These are phyloP conservation scores for Microbotryum violaceum DNA, from an alignment of 1,284 basidiomycete species.

Conservation along the genomic window DNA sequence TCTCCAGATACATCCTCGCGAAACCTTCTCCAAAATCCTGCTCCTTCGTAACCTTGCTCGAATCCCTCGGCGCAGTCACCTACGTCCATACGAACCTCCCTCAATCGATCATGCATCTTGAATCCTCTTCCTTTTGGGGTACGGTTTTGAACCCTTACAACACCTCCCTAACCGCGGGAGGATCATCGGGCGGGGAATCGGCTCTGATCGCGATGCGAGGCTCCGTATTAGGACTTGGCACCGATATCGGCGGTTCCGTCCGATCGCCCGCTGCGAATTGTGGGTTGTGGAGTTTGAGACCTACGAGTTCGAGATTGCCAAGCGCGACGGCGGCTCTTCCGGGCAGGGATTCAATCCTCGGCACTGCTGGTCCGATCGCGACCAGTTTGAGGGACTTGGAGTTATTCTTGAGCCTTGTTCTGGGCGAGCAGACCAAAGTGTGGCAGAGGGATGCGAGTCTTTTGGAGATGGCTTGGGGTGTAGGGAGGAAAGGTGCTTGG, in stretches of 20 bases:
- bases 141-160: conserved; percentile 42
- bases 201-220: conserved; percentile 42
- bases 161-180: conserved; percentile 40
- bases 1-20: conserved; percentile 25
- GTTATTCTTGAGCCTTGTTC: conserved; percentile 38
- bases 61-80: conserved; percentile 36
- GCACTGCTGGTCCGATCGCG: conserved; percentile 39
- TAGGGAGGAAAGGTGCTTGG: conserved; percentile 14
- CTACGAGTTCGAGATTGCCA: conserved; percentile 9
- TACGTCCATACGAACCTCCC: conserved; percentile 37
- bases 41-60: conserved; percentile 27
- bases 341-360: conserved; percentile 37
- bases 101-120: conserved; percentile 27
- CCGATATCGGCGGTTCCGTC: conserved; percentile 42
- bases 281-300: conserved; percentile 11
- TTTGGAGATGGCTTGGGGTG: conserved; percentile 33
- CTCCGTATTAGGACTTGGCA: conserved; percentile 40
- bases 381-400: conserved; percentile 38
- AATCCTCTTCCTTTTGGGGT: conserved; percentile 31
- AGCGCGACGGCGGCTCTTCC: conserved; percentile 11
- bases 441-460: conserved; percentile 38
- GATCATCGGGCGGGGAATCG: conserved; percentile 44
- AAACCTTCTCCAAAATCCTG: conserved; percentile 13
- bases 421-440: conserved; percentile 32
- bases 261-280: conserved; percentile 14